These are phyloP conservation scores for Gomphus bonarii DNA, from an alignment of 1,284 basidiomycete genomes.

Conservation along the genomic window DNA sequence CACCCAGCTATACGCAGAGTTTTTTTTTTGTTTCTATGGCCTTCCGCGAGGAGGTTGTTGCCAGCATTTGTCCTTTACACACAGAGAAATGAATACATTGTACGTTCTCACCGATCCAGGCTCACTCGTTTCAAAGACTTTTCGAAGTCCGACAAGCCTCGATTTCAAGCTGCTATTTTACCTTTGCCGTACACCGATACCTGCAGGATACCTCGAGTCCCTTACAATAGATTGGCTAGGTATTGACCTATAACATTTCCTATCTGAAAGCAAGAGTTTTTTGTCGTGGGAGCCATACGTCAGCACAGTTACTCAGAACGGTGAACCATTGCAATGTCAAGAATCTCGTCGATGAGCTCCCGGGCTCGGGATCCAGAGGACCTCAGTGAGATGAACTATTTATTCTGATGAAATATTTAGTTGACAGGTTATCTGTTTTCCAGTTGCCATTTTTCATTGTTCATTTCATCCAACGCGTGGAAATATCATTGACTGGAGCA, in stretches of 20 bases:
- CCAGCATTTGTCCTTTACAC: no score
- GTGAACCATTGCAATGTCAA: background rate
- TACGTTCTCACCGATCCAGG: no score
- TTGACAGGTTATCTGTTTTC: background rate
- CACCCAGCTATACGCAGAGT: no score
- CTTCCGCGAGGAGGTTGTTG: no score
- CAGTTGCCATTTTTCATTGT: conserved; percentile 73
- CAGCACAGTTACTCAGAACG: background rate
- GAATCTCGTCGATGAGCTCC: background rate
- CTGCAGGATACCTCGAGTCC: background rate
- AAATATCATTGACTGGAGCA: conserved; percentile 65
- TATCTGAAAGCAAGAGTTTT: background rate
- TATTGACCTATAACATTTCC: background rate
- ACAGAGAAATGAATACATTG: no score
- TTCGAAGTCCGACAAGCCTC: background rate
- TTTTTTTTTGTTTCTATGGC: no score
- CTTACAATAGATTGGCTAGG: background rate
- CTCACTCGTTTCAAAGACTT: background rate
- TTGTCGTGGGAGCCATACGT: background rate
- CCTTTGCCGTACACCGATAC: background rate
- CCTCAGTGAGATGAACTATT: background rate
- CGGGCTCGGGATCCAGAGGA: conserved; percentile 1
- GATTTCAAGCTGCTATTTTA: background rate
- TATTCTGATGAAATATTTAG: background rate
- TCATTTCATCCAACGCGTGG: conserved; percentile 75